Evolutionary conservation across 148 eudicot genomes (phyloP).

Genomic region (Cornus florida): DNA sequence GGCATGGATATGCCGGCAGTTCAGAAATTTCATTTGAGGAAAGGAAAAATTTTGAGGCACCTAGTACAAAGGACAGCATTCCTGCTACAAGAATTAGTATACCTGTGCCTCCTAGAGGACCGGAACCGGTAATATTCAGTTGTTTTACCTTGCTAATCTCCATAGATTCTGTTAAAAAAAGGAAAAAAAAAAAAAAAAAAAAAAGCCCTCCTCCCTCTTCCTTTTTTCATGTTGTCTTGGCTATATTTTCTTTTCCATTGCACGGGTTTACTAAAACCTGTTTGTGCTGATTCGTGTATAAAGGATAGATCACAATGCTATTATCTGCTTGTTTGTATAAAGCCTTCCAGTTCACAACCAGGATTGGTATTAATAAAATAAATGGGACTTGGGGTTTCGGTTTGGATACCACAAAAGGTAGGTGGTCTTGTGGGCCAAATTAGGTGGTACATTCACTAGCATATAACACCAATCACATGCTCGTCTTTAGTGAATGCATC

Average conservation of each 20-base stretch:
- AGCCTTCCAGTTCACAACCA: not conserved
- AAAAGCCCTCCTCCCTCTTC: not conserved
- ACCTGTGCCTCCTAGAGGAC: conserved; percentile 80
- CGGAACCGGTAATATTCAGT: conserved; percentile 59
- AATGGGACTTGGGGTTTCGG: no score
- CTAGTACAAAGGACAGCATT: conserved; percentile 38
- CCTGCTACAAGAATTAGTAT: conserved; percentile 59
- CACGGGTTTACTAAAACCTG: not conserved
- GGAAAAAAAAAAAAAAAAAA: no score
- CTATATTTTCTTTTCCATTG: conserved; percentile 2
- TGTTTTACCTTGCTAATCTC: not conserved
- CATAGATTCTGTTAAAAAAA: not conserved
- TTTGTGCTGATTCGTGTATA: not conserved
- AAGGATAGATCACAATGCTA: not conserved
- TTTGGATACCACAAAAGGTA: no score
- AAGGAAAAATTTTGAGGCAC: conserved; percentile 46
- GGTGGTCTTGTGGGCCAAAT: not conserved
- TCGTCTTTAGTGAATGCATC: not conserved
- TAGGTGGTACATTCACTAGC: not conserved
- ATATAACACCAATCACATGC: no score
- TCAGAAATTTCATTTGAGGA: conserved; percentile 44
- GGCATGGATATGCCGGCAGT: conserved; percentile 41
- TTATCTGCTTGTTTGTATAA: not conserved
- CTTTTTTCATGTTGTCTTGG: conserved; percentile 7
- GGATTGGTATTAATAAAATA: not conserved